These are phyloP conservation scores for Fragaria nilgerrensis DNA, from an alignment of 306 rosid genomes.

Conservation along the genomic window DNA sequence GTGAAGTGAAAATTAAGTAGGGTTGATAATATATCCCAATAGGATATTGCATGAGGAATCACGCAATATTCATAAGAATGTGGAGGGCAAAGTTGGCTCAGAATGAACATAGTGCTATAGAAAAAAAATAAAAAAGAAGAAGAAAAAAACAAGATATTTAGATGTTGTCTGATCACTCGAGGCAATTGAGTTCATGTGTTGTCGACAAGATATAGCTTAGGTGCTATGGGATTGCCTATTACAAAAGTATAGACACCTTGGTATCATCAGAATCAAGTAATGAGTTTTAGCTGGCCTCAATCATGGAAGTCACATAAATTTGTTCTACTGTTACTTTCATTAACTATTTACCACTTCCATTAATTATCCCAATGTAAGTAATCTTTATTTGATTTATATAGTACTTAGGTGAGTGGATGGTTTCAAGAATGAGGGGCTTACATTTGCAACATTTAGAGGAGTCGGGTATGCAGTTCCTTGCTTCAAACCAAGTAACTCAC, in stretches of 20 bases:
- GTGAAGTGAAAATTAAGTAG: not conserved
- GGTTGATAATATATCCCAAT: not conserved
- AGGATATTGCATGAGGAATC: constrained; percentile 5
- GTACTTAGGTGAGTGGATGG: constrained; percentile 85
- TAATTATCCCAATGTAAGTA: not conserved
- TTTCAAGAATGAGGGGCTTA: constrained; percentile 76
- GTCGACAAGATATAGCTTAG: constrained; percentile 78
- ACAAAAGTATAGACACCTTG: constrained; percentile 85
- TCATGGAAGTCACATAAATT: not conserved
- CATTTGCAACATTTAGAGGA: constrained; percentile 88
- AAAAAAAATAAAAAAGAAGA: too few relatives aligned
- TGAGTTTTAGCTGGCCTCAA: not conserved
- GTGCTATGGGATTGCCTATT: constrained; percentile 54
- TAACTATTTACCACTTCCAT: not conserved
- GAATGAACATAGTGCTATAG: not conserved
- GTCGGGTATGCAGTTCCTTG: constrained; percentile 94
- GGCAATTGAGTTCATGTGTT: constrained; percentile 63
- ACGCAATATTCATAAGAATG: not conserved
- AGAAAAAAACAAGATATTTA: too few relatives aligned
- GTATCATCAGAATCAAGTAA: constrained; percentile 71
- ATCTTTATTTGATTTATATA: not conserved
- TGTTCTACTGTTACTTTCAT: not conserved
- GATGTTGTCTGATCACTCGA: too few relatives aligned
- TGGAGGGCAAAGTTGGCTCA: not conserved
- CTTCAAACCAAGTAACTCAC: constrained; percentile 80